Conservation (phyloP, 345 rosid species). For the Capsella bursapastoris region DNA sequence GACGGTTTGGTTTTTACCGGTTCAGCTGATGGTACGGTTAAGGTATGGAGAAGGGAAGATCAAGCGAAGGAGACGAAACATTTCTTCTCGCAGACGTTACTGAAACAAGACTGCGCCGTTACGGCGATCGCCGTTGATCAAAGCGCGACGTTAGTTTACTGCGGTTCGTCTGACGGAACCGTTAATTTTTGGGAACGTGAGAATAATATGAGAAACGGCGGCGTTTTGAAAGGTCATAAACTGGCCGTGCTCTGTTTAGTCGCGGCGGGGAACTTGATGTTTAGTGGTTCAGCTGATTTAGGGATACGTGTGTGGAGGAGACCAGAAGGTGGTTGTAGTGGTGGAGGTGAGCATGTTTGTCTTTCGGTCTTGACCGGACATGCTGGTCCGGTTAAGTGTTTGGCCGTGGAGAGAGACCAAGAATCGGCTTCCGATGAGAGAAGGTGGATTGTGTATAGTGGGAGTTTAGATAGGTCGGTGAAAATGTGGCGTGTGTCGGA, state of each 20-base stretch:
- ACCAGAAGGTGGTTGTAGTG: constrained; percentile 42
- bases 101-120: constrained; percentile 86
- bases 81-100: constrained; percentile 70
- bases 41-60: constrained; percentile 87
- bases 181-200: constrained; percentile 81
- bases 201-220: constrained; percentile 59
- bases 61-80: constrained; percentile 91
- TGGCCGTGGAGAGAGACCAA: constrained; percentile 70
- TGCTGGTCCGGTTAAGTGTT: constrained; percentile 86
- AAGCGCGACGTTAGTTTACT: constrained; percentile 59
- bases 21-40: constrained; percentile 83
- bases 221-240: constrained; percentile 78
- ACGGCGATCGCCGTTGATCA: constrained; percentile 70
- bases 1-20: constrained; percentile 89
- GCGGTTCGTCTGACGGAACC: constrained; percentile 89
- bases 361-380: constrained; percentile 75
- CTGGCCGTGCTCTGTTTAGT: constrained; percentile 72
- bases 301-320: constrained; percentile 84
- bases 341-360: constrained; percentile 53
- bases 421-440: constrained; percentile 52
- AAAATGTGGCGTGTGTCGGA: constrained; percentile 91
- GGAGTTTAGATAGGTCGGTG: constrained; percentile 89
- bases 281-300: constrained; percentile 90
- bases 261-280: constrained; percentile 69
- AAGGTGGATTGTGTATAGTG: constrained; percentile 87